These are phyloP conservation scores for Trichoderma cornu-damae DNA, from an alignment of 2,329 filamentous ascomycete species.

Conservation along the genomic window DNA sequence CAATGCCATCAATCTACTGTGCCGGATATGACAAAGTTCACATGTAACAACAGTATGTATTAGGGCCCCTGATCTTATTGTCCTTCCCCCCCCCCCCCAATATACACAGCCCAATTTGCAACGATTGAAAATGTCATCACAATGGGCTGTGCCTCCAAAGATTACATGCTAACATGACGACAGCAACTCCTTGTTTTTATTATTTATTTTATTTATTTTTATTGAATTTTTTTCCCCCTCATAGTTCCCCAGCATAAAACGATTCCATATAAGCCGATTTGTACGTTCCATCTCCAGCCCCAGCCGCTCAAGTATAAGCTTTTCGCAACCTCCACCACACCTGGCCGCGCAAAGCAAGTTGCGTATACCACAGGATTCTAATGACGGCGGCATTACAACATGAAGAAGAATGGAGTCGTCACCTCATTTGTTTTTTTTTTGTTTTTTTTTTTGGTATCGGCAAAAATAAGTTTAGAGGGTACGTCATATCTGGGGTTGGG, in stretches of 20 bases:
- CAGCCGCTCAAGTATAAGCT: not conserved
- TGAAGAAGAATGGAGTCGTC: constrained; percentile 3
- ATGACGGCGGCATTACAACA: constrained; percentile 9
- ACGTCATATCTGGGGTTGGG: not conserved
- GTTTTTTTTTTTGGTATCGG: too few relatives aligned
- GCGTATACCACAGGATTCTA: not conserved
- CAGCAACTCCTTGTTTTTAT: too few relatives aligned
- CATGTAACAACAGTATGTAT: too few relatives aligned
- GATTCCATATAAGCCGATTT: too few relatives aligned
- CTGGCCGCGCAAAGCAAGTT: not conserved
- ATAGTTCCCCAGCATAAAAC: not conserved
- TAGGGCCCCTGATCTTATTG: too few relatives aligned
- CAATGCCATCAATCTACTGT: too few relatives aligned
- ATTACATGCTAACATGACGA: not conserved
- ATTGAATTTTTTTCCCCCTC: not conserved
- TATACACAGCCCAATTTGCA: too few relatives aligned
- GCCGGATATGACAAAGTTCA: too few relatives aligned
- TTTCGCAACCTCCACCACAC: constrained; percentile 13
- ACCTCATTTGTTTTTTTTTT: not conserved
- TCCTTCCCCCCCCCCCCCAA: too few relatives aligned
- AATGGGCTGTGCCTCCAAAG: not conserved
- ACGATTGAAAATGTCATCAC: not conserved
- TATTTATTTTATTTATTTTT: too few relatives aligned
- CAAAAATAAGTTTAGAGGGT: not conserved
- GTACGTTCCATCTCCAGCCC: not conserved